phyloP scores from a whole-genome alignment of 805 yeast genomes.

The Hanseniaspora pseudoguilliermondii region DNA sequence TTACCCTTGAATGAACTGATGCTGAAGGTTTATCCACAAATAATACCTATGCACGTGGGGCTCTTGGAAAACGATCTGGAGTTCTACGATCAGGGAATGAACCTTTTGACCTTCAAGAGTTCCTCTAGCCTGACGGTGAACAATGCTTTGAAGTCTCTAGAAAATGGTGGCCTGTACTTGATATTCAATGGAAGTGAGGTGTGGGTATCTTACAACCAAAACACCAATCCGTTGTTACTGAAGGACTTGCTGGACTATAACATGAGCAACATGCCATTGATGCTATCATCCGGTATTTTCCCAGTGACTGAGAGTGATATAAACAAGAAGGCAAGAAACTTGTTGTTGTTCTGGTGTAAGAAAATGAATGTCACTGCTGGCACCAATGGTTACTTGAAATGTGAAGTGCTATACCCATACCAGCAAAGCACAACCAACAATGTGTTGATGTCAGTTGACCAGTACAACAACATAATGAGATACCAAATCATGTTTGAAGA shows the following conservation, averaged over 20 bases:
- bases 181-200: constrained; percentile 54
- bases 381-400: constrained; percentile 19
- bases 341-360: constrained; percentile 39
- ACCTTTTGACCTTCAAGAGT: constrained; percentile 38
- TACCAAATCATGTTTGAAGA: constrained; percentile 64
- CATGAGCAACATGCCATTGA: constrained; percentile 15
- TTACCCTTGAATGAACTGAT: constrained; percentile 44
- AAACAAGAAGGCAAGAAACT: constrained; percentile 51
- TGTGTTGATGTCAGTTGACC: constrained; percentile 13
- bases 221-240: constrained; percentile 52
- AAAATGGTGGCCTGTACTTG: constrained; percentile 65
- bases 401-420: constrained; percentile 24
- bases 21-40: constrained; percentile 64
- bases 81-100: constrained; percentile 30
- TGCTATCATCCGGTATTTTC: constrained; percentile 33
- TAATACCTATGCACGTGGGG: constrained; percentile 59
- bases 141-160: constrained; percentile 27
- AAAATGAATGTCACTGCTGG: constrained; percentile 18
- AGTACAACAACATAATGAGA: constrained; percentile 33
- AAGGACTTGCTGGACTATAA: constrained; percentile 64
- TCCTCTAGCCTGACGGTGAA: constrained; percentile 33
- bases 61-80: constrained; percentile 42
- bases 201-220: constrained; percentile 55
- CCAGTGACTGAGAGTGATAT: constrained; percentile 62
- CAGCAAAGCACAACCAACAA: constrained; percentile 22